Evolutionary conservation across 805 yeast species (phyloP).

Genomic region (Yarrowia sp.): DNA sequence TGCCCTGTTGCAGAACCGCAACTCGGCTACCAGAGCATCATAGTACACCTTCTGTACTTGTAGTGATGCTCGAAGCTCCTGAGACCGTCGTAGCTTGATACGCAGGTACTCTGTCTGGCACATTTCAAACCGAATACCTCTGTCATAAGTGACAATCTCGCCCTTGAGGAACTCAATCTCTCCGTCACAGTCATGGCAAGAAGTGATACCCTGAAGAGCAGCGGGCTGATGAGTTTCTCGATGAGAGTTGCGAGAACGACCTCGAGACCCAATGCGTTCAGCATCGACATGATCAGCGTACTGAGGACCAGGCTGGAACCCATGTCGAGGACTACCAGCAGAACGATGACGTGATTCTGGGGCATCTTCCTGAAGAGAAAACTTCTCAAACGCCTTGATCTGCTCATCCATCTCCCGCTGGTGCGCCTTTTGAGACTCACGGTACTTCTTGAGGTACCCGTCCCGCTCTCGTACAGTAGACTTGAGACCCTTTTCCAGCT

Average conservation of each 20-base stretch:
- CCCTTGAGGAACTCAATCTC: conserved; percentile 23
- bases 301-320: conserved; percentile 6
- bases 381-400: background rate
- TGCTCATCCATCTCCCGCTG: conserved; percentile 6
- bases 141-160: conserved; percentile 6
- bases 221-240: background rate
- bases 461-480: background rate
- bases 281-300: background rate
- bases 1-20: conserved; percentile 16
- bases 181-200: background rate
- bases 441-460: background rate
- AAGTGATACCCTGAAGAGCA: background rate
- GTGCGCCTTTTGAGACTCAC: background rate
- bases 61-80: background rate
- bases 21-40: conserved; percentile 12
- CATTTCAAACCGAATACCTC: conserved; percentile 3
- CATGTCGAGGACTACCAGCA: conserved; percentile 1
- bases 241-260: background rate
- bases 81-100: conserved; percentile 2
- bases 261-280: background rate
- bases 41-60: conserved; percentile 15
- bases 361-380: background rate
- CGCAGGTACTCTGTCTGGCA: conserved; percentile 9
- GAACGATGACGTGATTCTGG: too few species aligned
- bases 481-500: background rate